Conservation (phyloP, 495 filamentous ascomycete genomes). For the Penicillium mononematosum region DNA sequence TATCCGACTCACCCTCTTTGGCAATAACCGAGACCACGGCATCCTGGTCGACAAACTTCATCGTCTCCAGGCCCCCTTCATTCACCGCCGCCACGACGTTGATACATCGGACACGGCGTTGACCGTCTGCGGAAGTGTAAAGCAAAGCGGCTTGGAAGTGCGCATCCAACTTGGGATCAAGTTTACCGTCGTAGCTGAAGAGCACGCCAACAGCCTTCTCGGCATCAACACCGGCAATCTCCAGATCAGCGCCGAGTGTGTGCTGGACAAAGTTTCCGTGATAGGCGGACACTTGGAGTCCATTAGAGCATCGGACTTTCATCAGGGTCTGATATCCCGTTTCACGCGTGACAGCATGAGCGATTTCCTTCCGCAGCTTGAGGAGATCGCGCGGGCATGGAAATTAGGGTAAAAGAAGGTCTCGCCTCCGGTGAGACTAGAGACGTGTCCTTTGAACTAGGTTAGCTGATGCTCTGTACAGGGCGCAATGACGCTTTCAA, state of each 20-base stretch:
- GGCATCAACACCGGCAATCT: constrained; percentile 88
- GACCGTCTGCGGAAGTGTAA: constrained; percentile 87
- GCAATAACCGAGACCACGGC: constrained; percentile 83
- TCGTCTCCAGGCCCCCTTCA: constrained; percentile 75
- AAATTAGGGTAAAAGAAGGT: constrained; percentile 97
- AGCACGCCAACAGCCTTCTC: constrained; percentile 91
- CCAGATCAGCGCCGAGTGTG: constrained; percentile 90
- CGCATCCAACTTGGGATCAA: constrained; percentile 92
- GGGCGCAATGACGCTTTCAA: constrained; percentile 11
- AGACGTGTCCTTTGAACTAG: constrained; percentile 35
- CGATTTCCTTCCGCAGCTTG: constrained; percentile 82
- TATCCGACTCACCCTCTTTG: constrained; percentile 64
- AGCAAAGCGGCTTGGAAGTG: constrained; percentile 96
- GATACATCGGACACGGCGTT: constrained; percentile 86
- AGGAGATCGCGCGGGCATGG: constrained; percentile 75
- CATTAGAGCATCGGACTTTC: constrained; percentile 98
- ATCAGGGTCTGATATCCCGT: constrained; percentile 96
- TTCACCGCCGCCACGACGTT: constrained; percentile 92
- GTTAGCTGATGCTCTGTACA: constrained; percentile 17
- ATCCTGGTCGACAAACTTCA: constrained; percentile 94
- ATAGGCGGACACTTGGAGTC: constrained; percentile 89
- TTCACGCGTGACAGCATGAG: constrained; percentile 84
- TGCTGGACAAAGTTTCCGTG: constrained; percentile 96
- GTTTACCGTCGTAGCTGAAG: constrained; percentile 95
- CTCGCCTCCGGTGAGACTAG: constrained; percentile 76